These are phyloP conservation scores for Monosporozyma servazzii DNA, from an alignment of 805 yeast species.

Conservation along the genomic window DNA sequence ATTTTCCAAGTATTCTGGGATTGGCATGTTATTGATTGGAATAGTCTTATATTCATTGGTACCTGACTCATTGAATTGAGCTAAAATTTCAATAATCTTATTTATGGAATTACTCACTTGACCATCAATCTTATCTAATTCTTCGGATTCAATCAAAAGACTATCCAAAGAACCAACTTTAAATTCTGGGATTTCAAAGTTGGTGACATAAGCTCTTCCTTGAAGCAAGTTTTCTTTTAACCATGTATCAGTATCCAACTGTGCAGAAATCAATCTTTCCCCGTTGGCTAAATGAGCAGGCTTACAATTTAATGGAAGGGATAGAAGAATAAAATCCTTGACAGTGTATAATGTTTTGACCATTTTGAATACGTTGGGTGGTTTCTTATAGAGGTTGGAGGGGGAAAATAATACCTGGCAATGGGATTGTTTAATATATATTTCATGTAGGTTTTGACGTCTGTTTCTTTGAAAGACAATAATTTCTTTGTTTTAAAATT, in stretches of 20 bases:
- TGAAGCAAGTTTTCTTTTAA: slow-evolving; percentile 45
- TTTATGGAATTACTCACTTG: slow-evolving; percentile 60
- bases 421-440: background rate
- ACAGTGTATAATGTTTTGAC: slow-evolving; percentile 27
- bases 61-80: slow-evolving; percentile 36
- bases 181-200: slow-evolving; percentile 67
- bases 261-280: background rate
- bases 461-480: background rate
- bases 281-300: slow-evolving; percentile 38
- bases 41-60: slow-evolving; percentile 43
- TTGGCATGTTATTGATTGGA: slow-evolving; percentile 41
- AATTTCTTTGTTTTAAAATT: background rate
- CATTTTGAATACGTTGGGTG: slow-evolving; percentile 11
- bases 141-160: slow-evolving; percentile 84
- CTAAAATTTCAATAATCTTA: slow-evolving; percentile 70
- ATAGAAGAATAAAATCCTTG: slow-evolving; percentile 39
- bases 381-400: background rate
- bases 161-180: slow-evolving; percentile 93
- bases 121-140: slow-evolving; percentile 70
- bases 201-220: slow-evolving; percentile 49
- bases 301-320: slow-evolving; percentile 44
- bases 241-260: slow-evolving; percentile 36
- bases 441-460: background rate
- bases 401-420: background rate
- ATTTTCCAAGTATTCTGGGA: slow-evolving; percentile 53